These are phyloP conservation scores for Nicotiana benthamiana DNA, from an alignment of 257 asterid species.

Conservation along the genomic window DNA sequence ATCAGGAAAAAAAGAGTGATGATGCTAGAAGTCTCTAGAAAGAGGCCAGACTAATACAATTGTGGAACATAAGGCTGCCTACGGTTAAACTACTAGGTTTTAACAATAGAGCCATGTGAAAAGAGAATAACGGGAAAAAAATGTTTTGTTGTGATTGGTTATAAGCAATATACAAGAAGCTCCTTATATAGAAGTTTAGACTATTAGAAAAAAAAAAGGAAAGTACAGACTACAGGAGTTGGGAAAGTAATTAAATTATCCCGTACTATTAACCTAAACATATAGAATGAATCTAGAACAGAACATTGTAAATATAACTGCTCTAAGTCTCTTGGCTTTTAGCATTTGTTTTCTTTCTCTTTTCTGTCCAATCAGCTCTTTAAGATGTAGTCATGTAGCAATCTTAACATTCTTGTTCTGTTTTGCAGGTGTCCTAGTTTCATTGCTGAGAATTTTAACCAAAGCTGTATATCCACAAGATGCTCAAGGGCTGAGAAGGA, in stretches of 20 bases:
- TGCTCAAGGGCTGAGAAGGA: slow-evolving; percentile 65
- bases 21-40: background rate
- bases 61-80: background rate
- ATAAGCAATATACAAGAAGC: background rate
- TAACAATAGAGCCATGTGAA: background rate
- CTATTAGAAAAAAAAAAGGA: background rate
- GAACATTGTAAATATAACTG: background rate
- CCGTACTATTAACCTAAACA: background rate
- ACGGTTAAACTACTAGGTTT: background rate
- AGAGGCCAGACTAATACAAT: background rate
- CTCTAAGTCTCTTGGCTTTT: background rate
- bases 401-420: background rate
- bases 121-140: background rate
- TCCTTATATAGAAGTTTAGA: background rate
- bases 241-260: background rate
- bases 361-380: background rate
- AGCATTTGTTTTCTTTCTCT: background rate
- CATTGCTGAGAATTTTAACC: slow-evolving; percentile 62
- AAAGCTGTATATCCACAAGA: slow-evolving; percentile 85
- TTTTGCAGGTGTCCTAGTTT: slow-evolving; percentile 77
- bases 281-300: background rate
- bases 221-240: background rate
- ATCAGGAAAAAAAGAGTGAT: background rate
- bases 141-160: background rate
- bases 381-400: background rate